Conservation (phyloP, 176 grass and related monocot genomes). For the Dactylis glomerata region DNA sequence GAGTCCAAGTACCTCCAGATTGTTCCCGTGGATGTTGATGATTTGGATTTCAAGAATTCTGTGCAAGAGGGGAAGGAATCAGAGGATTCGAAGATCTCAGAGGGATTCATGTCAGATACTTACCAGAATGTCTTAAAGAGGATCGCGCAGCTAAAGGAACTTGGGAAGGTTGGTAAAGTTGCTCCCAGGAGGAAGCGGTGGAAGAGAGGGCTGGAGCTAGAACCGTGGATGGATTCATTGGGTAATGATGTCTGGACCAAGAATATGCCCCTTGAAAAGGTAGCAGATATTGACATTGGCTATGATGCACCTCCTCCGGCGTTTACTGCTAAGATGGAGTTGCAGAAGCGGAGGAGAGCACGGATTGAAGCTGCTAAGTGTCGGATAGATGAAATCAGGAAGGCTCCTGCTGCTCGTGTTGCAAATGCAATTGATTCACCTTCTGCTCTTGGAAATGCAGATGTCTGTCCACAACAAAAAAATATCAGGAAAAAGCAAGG, state of each 20-base stretch:
- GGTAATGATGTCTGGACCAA: constrained; percentile 39
- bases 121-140: constrained; percentile 68
- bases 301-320: constrained; percentile 81
- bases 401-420: background rate
- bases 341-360: too few relatives aligned
- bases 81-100: constrained; percentile 45
- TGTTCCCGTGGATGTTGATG: background rate
- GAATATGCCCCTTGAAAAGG: constrained; percentile 39
- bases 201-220: constrained; percentile 30
- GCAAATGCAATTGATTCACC: too few relatives aligned
- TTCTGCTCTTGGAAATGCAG: background rate
- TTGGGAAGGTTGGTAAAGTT: constrained; percentile 50
- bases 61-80: constrained; percentile 16
- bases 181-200: constrained; percentile 41
- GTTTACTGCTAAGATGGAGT: constrained; percentile 34
- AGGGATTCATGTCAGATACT: constrained; percentile 53
- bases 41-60: constrained; percentile 32
- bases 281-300: constrained; percentile 62
- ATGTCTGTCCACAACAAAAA: constrained; percentile 14
- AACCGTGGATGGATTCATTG: constrained; percentile 32
- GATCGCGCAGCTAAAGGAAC: constrained; percentile 44
- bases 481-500: constrained; percentile 27
- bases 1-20: constrained; percentile 48
- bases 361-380: constrained; percentile 42
- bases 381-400: constrained; percentile 62